These are phyloP conservation scores for Capronia coronata DNA, from an alignment of 2,329 filamentous ascomycete species.

Conservation along the genomic window DNA sequence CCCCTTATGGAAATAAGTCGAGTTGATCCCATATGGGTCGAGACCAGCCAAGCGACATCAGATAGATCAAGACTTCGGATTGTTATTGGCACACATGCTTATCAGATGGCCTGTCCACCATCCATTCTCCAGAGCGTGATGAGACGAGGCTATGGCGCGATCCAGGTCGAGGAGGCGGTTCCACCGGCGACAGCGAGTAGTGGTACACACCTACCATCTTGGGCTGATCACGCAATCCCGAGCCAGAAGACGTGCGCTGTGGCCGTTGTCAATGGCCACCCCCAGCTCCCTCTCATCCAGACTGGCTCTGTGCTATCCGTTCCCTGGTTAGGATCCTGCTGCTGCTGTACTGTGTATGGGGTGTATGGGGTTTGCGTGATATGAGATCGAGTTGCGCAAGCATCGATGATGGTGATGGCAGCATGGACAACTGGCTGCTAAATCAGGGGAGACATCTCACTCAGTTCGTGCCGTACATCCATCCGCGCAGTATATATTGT, in stretches of 20 bases:
- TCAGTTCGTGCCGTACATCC: too few species aligned
- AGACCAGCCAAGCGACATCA: background rate
- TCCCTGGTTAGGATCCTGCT: too few species aligned
- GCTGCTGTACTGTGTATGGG: too few species aligned
- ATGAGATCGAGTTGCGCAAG: too few species aligned
- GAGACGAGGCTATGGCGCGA: background rate
- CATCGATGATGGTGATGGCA: too few species aligned
- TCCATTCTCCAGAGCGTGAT: background rate
- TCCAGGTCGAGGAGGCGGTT: background rate
- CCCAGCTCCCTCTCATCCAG: background rate
- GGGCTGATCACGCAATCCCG: slow-evolving; percentile 22
- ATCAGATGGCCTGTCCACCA: slow-evolving; percentile 2
- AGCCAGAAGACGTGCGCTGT: slow-evolving; percentile 14
- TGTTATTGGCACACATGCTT: slow-evolving; percentile 2
- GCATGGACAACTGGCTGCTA: too few species aligned
- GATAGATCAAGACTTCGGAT: background rate
- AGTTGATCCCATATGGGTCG: background rate
- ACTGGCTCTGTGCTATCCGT: background rate
- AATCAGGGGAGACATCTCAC: too few species aligned
- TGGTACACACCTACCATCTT: slow-evolving; percentile 12
- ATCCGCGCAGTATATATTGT: background rate
- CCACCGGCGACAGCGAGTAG: background rate
- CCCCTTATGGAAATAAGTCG: background rate
- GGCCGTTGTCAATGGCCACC: slow-evolving; percentile 8
- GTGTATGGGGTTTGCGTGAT: too few species aligned